Evolutionary conservation across 805 yeast genomes (phyloP).

Genomic region (Saccharomyces eubayanus): DNA sequence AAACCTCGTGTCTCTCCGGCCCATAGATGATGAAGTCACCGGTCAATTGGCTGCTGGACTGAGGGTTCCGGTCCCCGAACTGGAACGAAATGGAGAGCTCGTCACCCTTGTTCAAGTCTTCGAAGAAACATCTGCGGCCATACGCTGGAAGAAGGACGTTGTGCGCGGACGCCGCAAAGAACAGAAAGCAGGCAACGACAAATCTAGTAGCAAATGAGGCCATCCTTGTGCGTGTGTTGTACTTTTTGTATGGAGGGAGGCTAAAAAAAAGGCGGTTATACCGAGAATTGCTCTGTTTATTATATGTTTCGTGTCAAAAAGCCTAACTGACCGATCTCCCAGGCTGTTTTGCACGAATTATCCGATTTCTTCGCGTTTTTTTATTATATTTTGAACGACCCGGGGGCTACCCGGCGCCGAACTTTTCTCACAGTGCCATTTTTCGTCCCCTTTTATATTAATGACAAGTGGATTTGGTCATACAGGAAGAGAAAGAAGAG

Average conservation of each 20-base stretch:
- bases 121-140: constrained; percentile 84
- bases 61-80: constrained; percentile 82
- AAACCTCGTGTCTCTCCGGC: constrained; percentile 36
- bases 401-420: background rate
- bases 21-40: constrained; percentile 58
- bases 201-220: constrained; percentile 3
- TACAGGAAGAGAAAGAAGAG: background rate
- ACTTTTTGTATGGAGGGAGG: background rate
- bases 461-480: background rate
- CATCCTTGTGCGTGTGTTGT: constrained; percentile 1
- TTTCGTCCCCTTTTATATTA: background rate
- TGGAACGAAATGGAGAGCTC: constrained; percentile 84
- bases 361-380: background rate
- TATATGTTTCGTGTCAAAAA: background rate
- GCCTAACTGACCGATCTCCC: background rate
- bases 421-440: background rate
- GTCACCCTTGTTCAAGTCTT: constrained; percentile 72
- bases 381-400: background rate
- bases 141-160: constrained; percentile 74
- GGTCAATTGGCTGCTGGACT: constrained; percentile 54
- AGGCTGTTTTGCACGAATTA: background rate
- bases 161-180: constrained; percentile 47
- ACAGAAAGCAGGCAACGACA: constrained; percentile 4
- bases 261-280: background rate
- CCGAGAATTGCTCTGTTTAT: background rate